Base-by-base conservation (phyloP, 345 rosid species). In the Iberis pinnata region DNA sequence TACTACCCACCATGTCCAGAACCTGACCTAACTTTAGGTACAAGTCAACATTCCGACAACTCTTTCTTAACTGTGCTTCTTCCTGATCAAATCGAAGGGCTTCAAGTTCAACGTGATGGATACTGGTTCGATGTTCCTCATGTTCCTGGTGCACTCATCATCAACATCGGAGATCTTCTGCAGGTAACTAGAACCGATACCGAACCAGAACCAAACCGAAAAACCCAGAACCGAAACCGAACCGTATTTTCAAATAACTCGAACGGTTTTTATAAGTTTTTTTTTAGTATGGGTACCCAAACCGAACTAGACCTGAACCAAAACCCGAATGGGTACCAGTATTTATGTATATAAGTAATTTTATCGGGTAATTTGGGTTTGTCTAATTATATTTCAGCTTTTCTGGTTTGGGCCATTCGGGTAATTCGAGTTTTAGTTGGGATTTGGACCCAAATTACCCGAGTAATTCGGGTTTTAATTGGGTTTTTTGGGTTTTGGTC, bases 41-140 rank as follows among this genome's bases (percentile, higher is more conserved):
- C 76, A 43, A 64, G 68, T 61, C 46, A 58, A 36, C 87, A 76
- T 25, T 18, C 78, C 2, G 87, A 78, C 68, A 53, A 15, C 14
- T 63, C 69, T 59, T 83, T 80, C 61, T 49, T 83, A 16, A 71
- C 82, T 0, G 71, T 83, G 14, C 82, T 83, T 35, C 68, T 78
- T 16, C 86, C 77, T 9, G 83, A 82, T 67, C 65, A 74, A n/a
- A 67, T 80, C 1, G 81, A 78, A 42, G 83, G 86, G 15, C 89
- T 82, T 43, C 86, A 82, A 24, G 73, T 77, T 35, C 62, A 31
- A 4, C 69, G 69, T 12, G 43, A 74, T 13, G 49, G 71, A 8
- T 60, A 33, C 11, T 77, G 83, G 81, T 7, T 77, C 17, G 77
- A 78, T 68, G 71, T 80, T 14, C 76, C 76, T 31, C 68, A 61